Percentiles rank a stretch among this genome's conserved stretches.
phyloP scores from a whole-genome alignment of 768 basidiomycete genomes.

The Naganishia randhawae region DNA sequence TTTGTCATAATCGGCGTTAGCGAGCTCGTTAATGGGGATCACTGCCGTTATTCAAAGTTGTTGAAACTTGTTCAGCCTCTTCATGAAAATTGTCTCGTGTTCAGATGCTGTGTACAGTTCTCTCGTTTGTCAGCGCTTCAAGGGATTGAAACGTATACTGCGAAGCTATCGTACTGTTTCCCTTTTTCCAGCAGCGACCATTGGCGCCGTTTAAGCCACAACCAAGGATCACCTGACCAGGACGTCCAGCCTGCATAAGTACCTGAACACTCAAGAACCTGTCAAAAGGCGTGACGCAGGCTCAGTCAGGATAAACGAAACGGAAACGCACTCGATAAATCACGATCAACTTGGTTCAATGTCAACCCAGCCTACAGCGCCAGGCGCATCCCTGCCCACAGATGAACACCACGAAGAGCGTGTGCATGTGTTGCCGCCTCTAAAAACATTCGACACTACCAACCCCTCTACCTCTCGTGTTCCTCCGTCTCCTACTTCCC shows the following conservation, averaged over 20 bases:
- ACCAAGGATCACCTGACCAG: no score
- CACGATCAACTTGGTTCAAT: neutral
- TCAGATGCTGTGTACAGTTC: no score
- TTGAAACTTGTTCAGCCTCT: no score
- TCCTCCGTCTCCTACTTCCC: slow-evolving; percentile 6
- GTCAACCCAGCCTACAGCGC: neutral
- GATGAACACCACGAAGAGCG: slow-evolving; percentile 18
- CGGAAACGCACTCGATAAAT: neutral
- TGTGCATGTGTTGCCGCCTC: slow-evolving; percentile 5
- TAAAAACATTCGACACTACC: slow-evolving; percentile 7
- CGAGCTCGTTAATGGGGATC: neutral
- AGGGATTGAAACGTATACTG: no score
- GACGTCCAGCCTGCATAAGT: no score
- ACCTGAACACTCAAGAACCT: no score
- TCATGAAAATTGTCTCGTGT: neutral
- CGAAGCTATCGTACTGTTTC: no score
- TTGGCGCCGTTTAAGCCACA: no score
- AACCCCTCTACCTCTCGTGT: neutral
- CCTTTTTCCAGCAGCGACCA: no score
- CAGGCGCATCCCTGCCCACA: neutral
- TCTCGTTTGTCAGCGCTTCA: no score
- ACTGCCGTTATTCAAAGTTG: no score
- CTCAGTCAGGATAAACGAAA: neutral
- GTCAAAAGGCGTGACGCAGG: neutral
- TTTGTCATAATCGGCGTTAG: neutral